Conservation (phyloP, 306 rosid species). For the Cajanus cajan region DNA sequence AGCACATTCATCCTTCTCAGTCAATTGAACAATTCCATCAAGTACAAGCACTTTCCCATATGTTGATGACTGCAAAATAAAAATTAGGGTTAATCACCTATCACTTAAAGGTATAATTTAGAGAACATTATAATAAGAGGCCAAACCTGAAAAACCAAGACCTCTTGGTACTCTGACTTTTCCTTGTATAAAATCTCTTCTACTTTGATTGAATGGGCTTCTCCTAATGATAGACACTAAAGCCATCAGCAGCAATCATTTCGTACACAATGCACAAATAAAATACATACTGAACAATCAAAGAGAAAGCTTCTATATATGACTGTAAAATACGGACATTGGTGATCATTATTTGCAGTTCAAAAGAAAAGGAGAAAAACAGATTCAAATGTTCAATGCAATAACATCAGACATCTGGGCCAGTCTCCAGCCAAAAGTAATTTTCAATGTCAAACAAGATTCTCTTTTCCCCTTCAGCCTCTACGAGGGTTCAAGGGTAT, state of each 20-base stretch:
- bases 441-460: background rate
- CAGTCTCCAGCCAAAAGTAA: background rate
- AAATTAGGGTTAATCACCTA: slow-evolving; percentile 27
- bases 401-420: background rate
- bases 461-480: background rate
- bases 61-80: slow-evolving; percentile 59
- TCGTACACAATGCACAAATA: background rate
- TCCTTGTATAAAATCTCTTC: slow-evolving; percentile 67
- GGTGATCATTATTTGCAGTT: background rate
- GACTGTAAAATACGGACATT: background rate
- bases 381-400: background rate
- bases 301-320: background rate
- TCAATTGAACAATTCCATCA: slow-evolving; percentile 95
- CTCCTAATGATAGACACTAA: slow-evolving; percentile 53
- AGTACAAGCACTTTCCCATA: slow-evolving; percentile 97
- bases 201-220: slow-evolving; percentile 84
- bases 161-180: slow-evolving; percentile 85
- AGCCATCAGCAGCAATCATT: slow-evolving; percentile 8
- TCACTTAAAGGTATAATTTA: background rate
- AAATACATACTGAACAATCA: slow-evolving; percentile 5
- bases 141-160: slow-evolving; percentile 85
- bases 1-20: slow-evolving; percentile 97
- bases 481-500: background rate
- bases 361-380: background rate
- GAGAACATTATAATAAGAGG: slow-evolving; percentile 35